Evolutionary conservation across 2,329 filamentous ascomycete species (phyloP), one percentile per base, ranked within the genome.

Genomic region (Venturia oleaginea): DNA sequence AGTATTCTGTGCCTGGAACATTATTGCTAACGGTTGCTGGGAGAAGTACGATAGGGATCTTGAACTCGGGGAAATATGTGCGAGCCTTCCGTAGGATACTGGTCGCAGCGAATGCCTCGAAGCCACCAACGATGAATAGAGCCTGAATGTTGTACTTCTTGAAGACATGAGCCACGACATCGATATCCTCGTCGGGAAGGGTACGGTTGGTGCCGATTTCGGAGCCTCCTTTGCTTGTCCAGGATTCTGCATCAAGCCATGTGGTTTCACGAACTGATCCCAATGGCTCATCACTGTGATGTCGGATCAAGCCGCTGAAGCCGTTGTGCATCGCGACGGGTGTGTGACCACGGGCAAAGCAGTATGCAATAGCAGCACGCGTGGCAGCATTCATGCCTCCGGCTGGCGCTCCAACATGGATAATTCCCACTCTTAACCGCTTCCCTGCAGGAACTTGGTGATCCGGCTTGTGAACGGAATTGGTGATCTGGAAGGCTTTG

Each of bases 1-100:
- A 97, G 80, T 97, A 97, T 77, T 99, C 94, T 0, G 93, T 96
- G 46, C 94, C 94, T 0, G 94, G 94, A 4, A 99, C 94, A 75
- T 99, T 99, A 82, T 99, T 99, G 68, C 91, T 96, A 70, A 99
- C 93, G 11, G 94, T 99, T n/a, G 94, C 94, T 0, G 94, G 94
- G 32, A 99, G 82, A 51, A 97, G 83, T 63, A 89, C 84, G 82
- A 97, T 91, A 24, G 94, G 94, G 68, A 99, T 97, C 76, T 91
- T 92, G 73, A 99, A 89, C 1, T 89, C 88, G 13, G 90, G 86
- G 76, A 90, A 96, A 67, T 90, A 78, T 42, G 86, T 83, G 64
- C 92, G 84, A 17, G 89, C 92, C 78, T 90, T 86, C 69, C 92
- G 88, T 66, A 99, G 83, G 76, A 97, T 89, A 55, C 90, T 91